Evolutionary conservation across 2,329 filamentous ascomycete species (phyloP).

Genomic region (Fusarium lateritium): DNA sequence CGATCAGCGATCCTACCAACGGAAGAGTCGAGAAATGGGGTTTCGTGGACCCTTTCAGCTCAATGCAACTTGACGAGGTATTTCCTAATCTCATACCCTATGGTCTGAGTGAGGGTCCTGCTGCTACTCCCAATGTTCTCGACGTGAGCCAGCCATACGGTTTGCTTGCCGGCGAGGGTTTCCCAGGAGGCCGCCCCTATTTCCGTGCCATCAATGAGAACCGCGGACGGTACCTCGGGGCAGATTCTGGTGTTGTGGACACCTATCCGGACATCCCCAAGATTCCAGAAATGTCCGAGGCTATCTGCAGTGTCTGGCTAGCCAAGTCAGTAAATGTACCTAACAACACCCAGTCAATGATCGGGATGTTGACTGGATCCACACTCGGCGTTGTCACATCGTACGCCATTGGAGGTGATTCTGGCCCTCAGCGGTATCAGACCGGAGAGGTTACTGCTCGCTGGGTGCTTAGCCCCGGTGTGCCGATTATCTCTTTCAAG

Average conservation of each 20-base stretch:
- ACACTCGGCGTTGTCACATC: constrained; percentile 86
- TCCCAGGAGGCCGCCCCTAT: constrained; percentile 84
- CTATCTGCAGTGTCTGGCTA: constrained; percentile 88
- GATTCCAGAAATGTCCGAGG: constrained; percentile 77
- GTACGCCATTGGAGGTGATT: constrained; percentile 78
- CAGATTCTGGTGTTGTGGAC: constrained; percentile 71
- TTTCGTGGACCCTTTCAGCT: constrained; percentile 79
- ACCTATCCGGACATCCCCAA: constrained; percentile 82
- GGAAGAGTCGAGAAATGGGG: constrained; percentile 89
- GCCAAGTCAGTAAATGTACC: constrained; percentile 84
- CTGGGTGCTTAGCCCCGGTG: constrained; percentile 92
- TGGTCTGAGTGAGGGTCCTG: constrained; percentile 83
- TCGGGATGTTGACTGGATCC: constrained; percentile 88
- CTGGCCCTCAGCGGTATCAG: constrained; percentile 72
- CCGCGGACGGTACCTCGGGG: constrained; percentile 80
- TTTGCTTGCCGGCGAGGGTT: constrained; percentile 87
- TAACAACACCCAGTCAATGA: constrained; percentile 79
- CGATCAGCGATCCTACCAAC: constrained; percentile 82
- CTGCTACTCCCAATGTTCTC: constrained; percentile 87
- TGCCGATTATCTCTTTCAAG: constrained; percentile 87
- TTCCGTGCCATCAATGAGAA: constrained; percentile 82
- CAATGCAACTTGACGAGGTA: constrained; percentile 83
- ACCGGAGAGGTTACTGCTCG: constrained; percentile 87
- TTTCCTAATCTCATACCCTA: constrained; percentile 81
- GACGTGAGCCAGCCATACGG: constrained; percentile 91